Percentiles rank a stretch among this genome's conserved stretches.
Conservation (phyloP, 306 rosid genomes). For the Neltuma alba region DNA sequence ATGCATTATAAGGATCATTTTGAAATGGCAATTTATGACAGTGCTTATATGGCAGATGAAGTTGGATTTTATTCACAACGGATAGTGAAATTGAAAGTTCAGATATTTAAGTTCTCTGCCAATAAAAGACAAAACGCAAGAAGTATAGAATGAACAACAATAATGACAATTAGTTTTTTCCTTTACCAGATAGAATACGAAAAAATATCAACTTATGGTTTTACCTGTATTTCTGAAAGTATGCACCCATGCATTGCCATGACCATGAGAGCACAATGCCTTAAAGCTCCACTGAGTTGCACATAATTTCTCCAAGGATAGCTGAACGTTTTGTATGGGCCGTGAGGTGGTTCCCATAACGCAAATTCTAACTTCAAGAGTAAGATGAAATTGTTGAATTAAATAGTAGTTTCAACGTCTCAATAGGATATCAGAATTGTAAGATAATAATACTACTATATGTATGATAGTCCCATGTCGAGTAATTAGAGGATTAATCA, state of each 20-base stretch:
- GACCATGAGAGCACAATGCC: conserved; percentile 83
- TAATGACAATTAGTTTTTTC: background rate
- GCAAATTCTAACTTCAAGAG: conserved; percentile 69
- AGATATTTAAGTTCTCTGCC: background rate
- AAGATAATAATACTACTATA: conserved; percentile 12
- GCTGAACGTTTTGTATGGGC: conserved; percentile 59
- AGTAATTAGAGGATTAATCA: background rate
- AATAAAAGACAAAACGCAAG: background rate
- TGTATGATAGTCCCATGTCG: background rate
- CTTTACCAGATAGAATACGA: background rate
- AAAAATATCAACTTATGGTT: background rate
- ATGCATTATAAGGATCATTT: background rate
- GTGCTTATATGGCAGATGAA: background rate
- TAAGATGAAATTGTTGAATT: background rate
- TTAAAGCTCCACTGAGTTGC: conserved; percentile 70
- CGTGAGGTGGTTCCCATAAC: conserved; percentile 86
- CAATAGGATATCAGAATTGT: conserved; percentile 4
- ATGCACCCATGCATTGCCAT: conserved; percentile 91
- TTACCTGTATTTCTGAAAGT: conserved; percentile 85
- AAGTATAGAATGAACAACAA: background rate
- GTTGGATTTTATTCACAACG: background rate
- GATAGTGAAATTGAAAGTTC: background rate
- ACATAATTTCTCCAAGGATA: conserved; percentile 76
- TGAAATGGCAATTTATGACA: background rate
- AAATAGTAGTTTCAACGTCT: background rate